Evolutionary conservation across 768 basidiomycete genomes (phyloP).

Genomic region (Suillus subaureus): DNA sequence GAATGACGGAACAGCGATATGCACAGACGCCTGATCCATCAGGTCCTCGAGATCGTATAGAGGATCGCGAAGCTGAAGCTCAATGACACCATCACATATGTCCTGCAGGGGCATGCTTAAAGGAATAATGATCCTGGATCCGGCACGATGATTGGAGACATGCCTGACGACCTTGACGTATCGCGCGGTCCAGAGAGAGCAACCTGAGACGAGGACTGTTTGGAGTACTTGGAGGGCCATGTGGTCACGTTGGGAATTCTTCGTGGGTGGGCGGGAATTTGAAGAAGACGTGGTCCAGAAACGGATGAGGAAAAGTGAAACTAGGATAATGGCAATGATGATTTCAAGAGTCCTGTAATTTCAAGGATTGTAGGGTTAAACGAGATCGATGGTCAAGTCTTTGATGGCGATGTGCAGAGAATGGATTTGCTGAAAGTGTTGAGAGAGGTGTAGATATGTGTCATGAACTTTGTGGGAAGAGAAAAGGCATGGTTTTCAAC

Average conservation of each 20-base stretch:
- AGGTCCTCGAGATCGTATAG: slow-evolving; percentile 39
- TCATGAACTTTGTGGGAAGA: not conserved
- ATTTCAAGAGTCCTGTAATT: not conserved
- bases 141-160: slow-evolving; percentile 9
- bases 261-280: slow-evolving; percentile 11
- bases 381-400: too few species aligned
- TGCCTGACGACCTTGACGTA: slow-evolving; percentile 35
- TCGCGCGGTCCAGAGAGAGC: slow-evolving; percentile 45
- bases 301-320: not conserved
- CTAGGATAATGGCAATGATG: not conserved
- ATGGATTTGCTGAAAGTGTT: not conserved
- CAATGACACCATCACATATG: slow-evolving; percentile 41
- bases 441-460: not conserved
- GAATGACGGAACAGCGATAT: slow-evolving; percentile 39
- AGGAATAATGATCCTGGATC: slow-evolving; percentile 33
- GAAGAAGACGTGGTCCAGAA: not conserved
- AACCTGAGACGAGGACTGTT: slow-evolving; percentile 44
- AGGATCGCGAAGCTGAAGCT: slow-evolving; percentile 48
- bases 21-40: slow-evolving; percentile 32
- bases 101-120: slow-evolving; percentile 38
- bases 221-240: slow-evolving; percentile 40
- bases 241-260: slow-evolving; percentile 19
- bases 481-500: not conserved
- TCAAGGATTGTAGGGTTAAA: not conserved
- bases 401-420: too few species aligned